Conservation (phyloP, 2,329 filamentous ascomycete species). For the Alternaria novae-zelandiae region DNA sequence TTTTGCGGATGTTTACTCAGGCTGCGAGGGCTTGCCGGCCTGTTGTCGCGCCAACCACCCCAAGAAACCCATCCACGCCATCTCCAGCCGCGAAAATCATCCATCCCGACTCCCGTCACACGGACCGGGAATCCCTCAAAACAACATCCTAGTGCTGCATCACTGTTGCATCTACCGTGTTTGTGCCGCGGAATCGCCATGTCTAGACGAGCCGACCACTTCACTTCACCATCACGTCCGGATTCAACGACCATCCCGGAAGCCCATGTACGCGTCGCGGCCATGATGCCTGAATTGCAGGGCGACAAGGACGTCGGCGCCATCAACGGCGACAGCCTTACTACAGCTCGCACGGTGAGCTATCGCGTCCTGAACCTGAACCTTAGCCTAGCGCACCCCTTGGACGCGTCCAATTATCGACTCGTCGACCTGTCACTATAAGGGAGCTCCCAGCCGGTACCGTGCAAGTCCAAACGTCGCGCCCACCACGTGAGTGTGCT, state of each 20-base stretch:
- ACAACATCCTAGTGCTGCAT: not conserved
- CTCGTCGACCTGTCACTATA: not conserved
- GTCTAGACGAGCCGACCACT: not conserved
- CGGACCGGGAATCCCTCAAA: not conserved
- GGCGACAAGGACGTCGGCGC: constrained; percentile 3
- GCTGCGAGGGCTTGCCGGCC: constrained; percentile 2
- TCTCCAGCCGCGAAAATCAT: constrained; percentile 21
- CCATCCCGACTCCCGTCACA: constrained; percentile 20
- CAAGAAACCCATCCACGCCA: not conserved
- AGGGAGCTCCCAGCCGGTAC: not conserved
- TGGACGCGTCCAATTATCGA: not conserved
- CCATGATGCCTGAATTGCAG: not conserved
- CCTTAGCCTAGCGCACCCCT: constrained; percentile 4
- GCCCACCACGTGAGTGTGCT: not conserved
- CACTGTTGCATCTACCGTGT: not conserved
- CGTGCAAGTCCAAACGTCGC: not conserved
- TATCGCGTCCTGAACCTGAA: not conserved
- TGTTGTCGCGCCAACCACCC: constrained; percentile 17
- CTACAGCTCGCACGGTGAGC: constrained; percentile 8
- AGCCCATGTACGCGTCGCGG: not conserved
- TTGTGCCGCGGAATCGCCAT: not conserved
- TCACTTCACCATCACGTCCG: not conserved
- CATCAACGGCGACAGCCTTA: constrained; percentile 1
- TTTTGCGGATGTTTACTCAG: constrained; percentile 15
- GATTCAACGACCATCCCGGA: not conserved